Evolutionary conservation across 2,329 filamentous ascomycete genomes (phyloP).

Genomic region (Phyllosticta paracitricarpa): DNA sequence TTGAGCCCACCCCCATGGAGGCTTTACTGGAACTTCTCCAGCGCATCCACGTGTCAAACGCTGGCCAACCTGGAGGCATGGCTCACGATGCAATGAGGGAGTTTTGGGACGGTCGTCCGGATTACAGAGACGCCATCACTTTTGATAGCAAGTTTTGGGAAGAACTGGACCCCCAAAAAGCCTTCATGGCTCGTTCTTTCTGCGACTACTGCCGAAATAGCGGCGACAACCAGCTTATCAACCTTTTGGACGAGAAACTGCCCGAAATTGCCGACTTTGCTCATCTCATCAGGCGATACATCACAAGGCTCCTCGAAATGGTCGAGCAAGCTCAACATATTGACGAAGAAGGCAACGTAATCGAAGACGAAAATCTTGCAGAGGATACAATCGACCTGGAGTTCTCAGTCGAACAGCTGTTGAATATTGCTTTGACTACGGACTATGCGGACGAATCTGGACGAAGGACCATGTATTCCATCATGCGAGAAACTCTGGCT

Average conservation of each 20-base stretch:
- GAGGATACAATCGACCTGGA: slow-evolving; percentile 82
- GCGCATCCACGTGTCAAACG: slow-evolving; percentile 86
- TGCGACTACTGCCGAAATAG: slow-evolving; percentile 82
- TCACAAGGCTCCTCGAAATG: slow-evolving; percentile 56
- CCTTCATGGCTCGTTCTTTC: slow-evolving; percentile 85
- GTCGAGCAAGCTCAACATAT: slow-evolving; percentile 48
- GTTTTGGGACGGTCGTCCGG: slow-evolving; percentile 88
- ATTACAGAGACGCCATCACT: slow-evolving; percentile 62
- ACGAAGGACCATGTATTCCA: slow-evolving; percentile 86
- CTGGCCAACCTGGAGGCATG: slow-evolving; percentile 79
- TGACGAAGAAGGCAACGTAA: slow-evolving; percentile 44
- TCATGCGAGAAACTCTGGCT: slow-evolving; percentile 76
- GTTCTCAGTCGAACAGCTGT: slow-evolving; percentile 89
- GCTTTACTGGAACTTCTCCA: slow-evolving; percentile 84
- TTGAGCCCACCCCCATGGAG: slow-evolving; percentile 60
- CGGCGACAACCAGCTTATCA: slow-evolving; percentile 63
- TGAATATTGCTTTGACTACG: slow-evolving; percentile 82
- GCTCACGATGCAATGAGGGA: slow-evolving; percentile 89
- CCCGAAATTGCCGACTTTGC: slow-evolving; percentile 89
- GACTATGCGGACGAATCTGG: slow-evolving; percentile 98
- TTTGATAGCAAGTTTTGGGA: slow-evolving; percentile 74
- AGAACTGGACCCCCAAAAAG: slow-evolving; percentile 70
- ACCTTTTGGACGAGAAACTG: slow-evolving; percentile 80
- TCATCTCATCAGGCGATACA: slow-evolving; percentile 74
- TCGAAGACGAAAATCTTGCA: slow-evolving; percentile 25